These are phyloP conservation scores for Cicer bijugum DNA, from an alignment of 306 rosid genomes.

Conservation along the genomic window DNA sequence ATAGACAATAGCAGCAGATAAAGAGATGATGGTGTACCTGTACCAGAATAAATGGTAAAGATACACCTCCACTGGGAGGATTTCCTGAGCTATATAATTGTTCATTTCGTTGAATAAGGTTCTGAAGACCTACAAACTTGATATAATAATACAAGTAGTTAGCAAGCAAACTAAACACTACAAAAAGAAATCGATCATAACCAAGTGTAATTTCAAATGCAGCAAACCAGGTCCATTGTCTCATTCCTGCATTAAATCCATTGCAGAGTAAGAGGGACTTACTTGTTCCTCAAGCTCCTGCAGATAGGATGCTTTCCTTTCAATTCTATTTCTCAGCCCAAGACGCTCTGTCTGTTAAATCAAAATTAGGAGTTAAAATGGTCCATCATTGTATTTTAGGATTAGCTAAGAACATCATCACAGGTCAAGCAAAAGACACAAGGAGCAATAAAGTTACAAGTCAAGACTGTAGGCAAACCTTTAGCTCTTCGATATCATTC, in stretches of 20 bases:
- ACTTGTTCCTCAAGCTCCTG: constrained; percentile 97
- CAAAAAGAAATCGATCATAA: constrained; percentile 18
- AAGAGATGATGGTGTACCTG: constrained; percentile 65
- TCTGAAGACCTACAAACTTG: constrained; percentile 88
- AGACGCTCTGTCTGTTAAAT: constrained; percentile 79
- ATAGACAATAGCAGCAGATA: constrained; percentile 10
- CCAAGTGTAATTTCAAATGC: constrained; percentile 21
- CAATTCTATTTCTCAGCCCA: constrained; percentile 81
- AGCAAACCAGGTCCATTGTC: constrained; percentile 31
- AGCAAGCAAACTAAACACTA: constrained; percentile 35
- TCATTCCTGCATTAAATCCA: constrained; percentile 30
- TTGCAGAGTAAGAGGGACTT: constrained; percentile 38
- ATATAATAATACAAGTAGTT: constrained; percentile 49
- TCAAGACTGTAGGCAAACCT: constrained; percentile 59
- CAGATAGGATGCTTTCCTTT: constrained; percentile 90
- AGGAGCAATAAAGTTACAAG: background rate
- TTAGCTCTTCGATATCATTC: constrained; percentile 89
- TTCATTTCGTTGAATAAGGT: constrained; percentile 86
- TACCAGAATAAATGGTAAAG: constrained; percentile 94
- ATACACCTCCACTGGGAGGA: constrained; percentile 93
- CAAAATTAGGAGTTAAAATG: constrained; percentile 41
- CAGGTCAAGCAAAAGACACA: constrained; percentile 35
- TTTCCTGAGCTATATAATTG: constrained; percentile 83
- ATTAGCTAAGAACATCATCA: constrained; percentile 15
- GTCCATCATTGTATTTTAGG: constrained; percentile 6